Evolutionary conservation across 2,329 filamentous ascomycete species (phyloP).

Genomic region (Colletotrichum sublineola): DNA sequence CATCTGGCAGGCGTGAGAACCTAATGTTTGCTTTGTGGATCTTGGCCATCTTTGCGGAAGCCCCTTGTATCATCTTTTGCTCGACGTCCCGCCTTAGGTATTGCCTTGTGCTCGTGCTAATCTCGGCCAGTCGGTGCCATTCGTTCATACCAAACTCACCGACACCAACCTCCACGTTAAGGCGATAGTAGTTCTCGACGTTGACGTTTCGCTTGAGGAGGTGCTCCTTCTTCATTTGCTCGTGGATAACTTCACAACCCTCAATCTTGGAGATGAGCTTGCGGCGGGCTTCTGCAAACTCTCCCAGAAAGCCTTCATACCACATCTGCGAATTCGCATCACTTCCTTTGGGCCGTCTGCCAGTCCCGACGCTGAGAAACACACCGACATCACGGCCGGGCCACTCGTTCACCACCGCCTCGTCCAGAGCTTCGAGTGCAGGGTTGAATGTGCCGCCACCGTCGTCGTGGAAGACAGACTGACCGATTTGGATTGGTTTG

Average conservation of each 20-base stretch:
- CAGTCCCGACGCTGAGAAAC: slow-evolving; percentile 94
- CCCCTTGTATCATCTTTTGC: slow-evolving; percentile 81
- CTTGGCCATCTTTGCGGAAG: slow-evolving; percentile 85
- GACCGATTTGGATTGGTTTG: slow-evolving; percentile 94
- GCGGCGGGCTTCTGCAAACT: slow-evolving; percentile 90
- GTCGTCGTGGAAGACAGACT: slow-evolving; percentile 94
- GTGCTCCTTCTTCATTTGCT: slow-evolving; percentile 85
- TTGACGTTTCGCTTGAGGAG: slow-evolving; percentile 83
- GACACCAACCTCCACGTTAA: slow-evolving; percentile 97
- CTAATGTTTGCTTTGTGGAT: slow-evolving; percentile 82
- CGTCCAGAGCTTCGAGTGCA: slow-evolving; percentile 85
- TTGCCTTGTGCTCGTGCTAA: slow-evolving; percentile 89
- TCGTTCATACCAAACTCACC: slow-evolving; percentile 99
- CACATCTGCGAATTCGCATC: slow-evolving; percentile 82
- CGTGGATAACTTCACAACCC: slow-evolving; percentile 91
- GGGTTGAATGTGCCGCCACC: slow-evolving; percentile 94
- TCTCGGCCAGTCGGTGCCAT: slow-evolving; percentile 93
- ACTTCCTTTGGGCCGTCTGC: slow-evolving; percentile 77
- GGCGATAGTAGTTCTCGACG: slow-evolving; percentile 90
- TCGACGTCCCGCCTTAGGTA: slow-evolving; percentile 83
- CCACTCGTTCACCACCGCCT: slow-evolving; percentile 94
- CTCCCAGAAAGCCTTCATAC: slow-evolving; percentile 95
- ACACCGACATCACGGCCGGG: slow-evolving; percentile 92
- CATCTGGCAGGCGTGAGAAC: slow-evolving; percentile 64
- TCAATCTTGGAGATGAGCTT: slow-evolving; percentile 93